These are phyloP conservation scores for Claviceps citrina DNA, from an alignment of 2,329 filamentous ascomycete genomes.

Conservation along the genomic window DNA sequence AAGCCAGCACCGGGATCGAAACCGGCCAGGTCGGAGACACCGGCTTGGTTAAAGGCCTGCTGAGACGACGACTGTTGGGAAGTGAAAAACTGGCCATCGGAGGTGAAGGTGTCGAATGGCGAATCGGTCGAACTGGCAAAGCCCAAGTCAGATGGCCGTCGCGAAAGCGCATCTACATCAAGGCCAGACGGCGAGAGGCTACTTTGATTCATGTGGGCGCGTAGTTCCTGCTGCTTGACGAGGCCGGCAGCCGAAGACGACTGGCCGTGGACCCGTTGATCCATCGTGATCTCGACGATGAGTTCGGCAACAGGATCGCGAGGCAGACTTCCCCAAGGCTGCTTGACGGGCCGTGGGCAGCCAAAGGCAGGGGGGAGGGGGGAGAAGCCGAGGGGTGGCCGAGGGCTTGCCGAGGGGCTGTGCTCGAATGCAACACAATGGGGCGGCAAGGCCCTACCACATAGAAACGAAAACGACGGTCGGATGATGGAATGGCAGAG, in stretches of 20 bases:
- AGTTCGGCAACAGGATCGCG: constrained; percentile 10
- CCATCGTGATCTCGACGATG: constrained; percentile 20
- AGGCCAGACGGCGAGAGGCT: constrained; percentile 47
- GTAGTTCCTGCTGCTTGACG: constrained; percentile 32
- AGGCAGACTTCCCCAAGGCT: constrained; percentile 32
- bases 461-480: background rate
- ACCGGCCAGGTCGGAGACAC: constrained; percentile 21
- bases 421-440: constrained; percentile 12
- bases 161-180: constrained; percentile 34
- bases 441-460: constrained; percentile 7
- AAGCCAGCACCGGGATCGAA: constrained; percentile 30
- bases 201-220: constrained; percentile 51
- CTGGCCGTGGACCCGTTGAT: constrained; percentile 30
- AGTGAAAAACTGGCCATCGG: constrained; percentile 33
- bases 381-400: background rate
- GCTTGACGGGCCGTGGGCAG: constrained; percentile 24
- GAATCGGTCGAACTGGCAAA: constrained; percentile 15
- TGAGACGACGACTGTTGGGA: constrained; percentile 27
- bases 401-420: constrained; percentile 9
- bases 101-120: constrained; percentile 30
- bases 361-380: constrained; percentile 21
- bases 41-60: constrained; percentile 15
- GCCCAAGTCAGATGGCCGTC: constrained; percentile 20
- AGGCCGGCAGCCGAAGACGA: constrained; percentile 36
- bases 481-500: no score